Evolutionary conservation across 2,329 filamentous ascomycete species (phyloP), one percentile per base, ranked within the genome.

Genomic region (Sphaerostilbella broomeana): DNA sequence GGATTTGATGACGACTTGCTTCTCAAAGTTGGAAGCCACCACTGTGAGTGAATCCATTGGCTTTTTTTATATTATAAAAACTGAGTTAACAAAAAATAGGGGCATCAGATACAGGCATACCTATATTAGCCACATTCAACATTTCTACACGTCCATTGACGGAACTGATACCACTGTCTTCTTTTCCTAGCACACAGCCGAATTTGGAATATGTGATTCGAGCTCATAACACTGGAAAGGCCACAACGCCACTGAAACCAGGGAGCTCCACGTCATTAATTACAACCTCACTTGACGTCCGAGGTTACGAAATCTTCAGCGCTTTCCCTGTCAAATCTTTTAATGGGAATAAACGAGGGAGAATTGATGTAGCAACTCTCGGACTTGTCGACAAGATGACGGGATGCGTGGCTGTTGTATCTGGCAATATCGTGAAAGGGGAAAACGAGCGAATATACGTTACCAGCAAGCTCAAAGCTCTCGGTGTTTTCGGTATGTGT

Each of bases 361-460:
- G 48, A 5, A 64, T 81, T 1, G 64, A 63, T 29, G 68, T 89
- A 2, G 79, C 86, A 1, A 79, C 83, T 13, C 61, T 97, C 1
- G 90, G 90, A 1, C 67, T 97, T 2, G 48, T 94, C 4, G 84
- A 76, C 2, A 95, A 95, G 61, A 94, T 97, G 85, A 87, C 87
- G 0, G 90, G 88, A 1, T 79, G 82, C 1, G 88, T 86, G 1
- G 88, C 87, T 0, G 72, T 95, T 6, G 66, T 82, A 1, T 70
- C 68, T 25, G 80, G 68, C n/a, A 69, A 74, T 19, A 72, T 81
- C 30, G 72, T 72, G 22, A 57, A 80, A 29, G 53, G 52, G 4
- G 55, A 49, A 6, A 81, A 77, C 41, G 78, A 79, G 0, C 67
- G 77, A 12, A 63, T 92, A 15, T 62, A 77, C 6, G 62, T 94